Conservation (phyloP, 208 protist genomes). For the Sergeia podlipaevii region DNA sequence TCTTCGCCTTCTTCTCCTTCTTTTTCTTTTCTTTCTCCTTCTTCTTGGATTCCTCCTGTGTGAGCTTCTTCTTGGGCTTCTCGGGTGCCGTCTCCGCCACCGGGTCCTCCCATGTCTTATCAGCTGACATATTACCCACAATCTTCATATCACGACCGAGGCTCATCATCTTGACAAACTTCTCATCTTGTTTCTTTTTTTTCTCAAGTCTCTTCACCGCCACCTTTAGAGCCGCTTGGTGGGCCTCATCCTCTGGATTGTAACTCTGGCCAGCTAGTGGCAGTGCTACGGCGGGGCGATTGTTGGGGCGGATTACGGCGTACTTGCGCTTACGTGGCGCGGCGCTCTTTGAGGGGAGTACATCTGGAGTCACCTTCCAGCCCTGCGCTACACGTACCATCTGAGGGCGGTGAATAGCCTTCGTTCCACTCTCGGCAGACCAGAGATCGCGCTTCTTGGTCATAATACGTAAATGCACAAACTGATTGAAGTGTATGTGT, state of each 20-base stretch:
- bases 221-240: constrained; percentile 62
- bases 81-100: constrained; percentile 41
- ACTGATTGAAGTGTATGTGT: background rate
- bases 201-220: constrained; percentile 60
- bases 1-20: constrained; percentile 46
- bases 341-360: constrained; percentile 42
- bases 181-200: constrained; percentile 59
- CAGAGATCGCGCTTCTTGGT: constrained; percentile 68
- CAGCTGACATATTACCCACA: constrained; percentile 51
- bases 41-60: constrained; percentile 17
- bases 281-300: constrained; percentile 64
- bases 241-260: constrained; percentile 73
- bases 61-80: constrained; percentile 16
- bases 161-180: constrained; percentile 70
- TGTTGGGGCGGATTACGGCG: constrained; percentile 66
- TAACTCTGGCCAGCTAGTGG: constrained; percentile 84
- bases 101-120: constrained; percentile 82
- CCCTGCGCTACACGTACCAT: constrained; percentile 38
- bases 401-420: constrained; percentile 49
- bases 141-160: constrained; percentile 38
- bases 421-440: constrained; percentile 30
- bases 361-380: constrained; percentile 61
- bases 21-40: constrained; percentile 30
- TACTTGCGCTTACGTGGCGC: constrained; percentile 80
- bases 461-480: constrained; percentile 6